A percentile compares a stretch with the other conserved stretches of the same genome.
phyloP scores from a whole-genome alignment of 768 basidiomycete genomes.

The Macrolepiota dolichaula region DNA sequence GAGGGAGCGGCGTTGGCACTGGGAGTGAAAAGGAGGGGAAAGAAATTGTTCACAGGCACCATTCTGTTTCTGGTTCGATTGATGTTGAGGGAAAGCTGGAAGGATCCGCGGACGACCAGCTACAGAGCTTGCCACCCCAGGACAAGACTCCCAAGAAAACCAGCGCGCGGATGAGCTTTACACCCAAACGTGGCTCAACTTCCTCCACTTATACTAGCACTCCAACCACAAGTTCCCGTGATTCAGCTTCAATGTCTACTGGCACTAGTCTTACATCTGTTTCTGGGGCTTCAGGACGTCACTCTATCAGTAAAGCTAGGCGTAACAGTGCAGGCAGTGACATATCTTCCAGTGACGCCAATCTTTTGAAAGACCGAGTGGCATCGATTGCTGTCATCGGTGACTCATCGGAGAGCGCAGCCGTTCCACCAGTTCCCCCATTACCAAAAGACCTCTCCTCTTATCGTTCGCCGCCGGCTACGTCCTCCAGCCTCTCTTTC shows the following conservation, averaged over 20 bases:
- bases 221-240: constrained; percentile 76
- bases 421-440: constrained; percentile 92
- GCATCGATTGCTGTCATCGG: constrained; percentile 55
- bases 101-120: background rate
- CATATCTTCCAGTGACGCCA: constrained; percentile 68
- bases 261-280: constrained; percentile 77
- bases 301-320: constrained; percentile 63
- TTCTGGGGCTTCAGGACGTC: constrained; percentile 68
- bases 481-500: constrained; percentile 52
- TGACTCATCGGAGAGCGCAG: constrained; percentile 56
- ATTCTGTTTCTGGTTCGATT: constrained; percentile 18
- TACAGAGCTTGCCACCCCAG: constrained; percentile 25
- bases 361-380: constrained; percentile 63
- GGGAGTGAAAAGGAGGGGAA: constrained; percentile 27
- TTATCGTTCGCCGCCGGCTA: constrained; percentile 66
- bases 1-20: constrained; percentile 34
- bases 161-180: constrained; percentile 67
- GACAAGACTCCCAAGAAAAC: constrained; percentile 75
- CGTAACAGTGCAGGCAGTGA: constrained; percentile 89
- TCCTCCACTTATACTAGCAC: constrained; percentile 85
- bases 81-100: constrained; percentile 44
- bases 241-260: constrained; percentile 80
- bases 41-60: background rate
- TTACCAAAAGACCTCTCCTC: constrained; percentile 86
- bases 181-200: constrained; percentile 84